Evolutionary conservation across 2,329 filamentous ascomycete genomes (phyloP).

Genomic region (Colletotrichum spaethianum): DNA sequence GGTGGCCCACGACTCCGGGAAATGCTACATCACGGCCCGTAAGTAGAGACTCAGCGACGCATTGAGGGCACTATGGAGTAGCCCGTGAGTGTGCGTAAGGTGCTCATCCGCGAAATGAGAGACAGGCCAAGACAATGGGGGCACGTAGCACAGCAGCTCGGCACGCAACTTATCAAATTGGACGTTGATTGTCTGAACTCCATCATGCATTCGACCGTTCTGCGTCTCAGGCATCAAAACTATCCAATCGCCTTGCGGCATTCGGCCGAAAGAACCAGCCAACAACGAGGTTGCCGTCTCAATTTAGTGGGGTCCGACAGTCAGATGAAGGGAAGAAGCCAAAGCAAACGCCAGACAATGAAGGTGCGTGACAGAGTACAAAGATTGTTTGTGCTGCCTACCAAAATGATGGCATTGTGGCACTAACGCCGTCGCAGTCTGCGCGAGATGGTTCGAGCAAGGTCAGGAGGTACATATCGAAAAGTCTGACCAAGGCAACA

Average conservation of each 20-base stretch:
- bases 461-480: not conserved
- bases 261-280: not conserved
- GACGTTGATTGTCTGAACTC: constrained; percentile 14
- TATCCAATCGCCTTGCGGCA: not conserved
- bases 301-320: no score
- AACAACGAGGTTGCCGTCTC: not conserved
- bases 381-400: not conserved
- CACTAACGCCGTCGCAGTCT: not conserved
- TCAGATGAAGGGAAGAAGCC: not conserved
- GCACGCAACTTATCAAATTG: not conserved
- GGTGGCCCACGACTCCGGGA: not conserved
- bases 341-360: not conserved
- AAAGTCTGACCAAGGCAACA: not conserved
- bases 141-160: not conserved
- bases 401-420: not conserved
- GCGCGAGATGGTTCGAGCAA: constrained; percentile 2
- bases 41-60: not conserved
- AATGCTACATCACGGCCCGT: not conserved
- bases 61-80: not conserved
- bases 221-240: constrained; percentile 5
- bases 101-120: not conserved
- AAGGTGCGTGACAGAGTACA: no score
- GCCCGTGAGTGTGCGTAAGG: not conserved
- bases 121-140: not conserved
- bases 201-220: constrained; percentile 2